A percentile compares a stretch with the other conserved stretches of the same genome.
phyloP scores from a whole-genome alignment of 2,329 filamentous ascomycete species.

The Colletotrichum costaricense region DNA sequence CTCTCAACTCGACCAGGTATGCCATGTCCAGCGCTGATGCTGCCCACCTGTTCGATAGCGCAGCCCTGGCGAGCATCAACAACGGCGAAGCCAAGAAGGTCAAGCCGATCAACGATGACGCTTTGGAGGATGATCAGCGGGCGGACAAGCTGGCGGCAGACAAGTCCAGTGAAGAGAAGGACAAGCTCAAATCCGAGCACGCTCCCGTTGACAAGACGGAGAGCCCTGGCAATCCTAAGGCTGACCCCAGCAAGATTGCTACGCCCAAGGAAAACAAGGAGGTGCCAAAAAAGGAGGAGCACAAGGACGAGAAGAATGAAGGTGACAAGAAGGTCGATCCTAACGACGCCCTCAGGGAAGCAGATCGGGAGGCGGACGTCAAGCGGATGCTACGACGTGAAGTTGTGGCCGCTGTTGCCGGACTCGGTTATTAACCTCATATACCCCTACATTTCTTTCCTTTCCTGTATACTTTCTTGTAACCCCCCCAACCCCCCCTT shows the following conservation, averaged over 20 bases:
- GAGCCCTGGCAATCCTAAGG: slow-evolving; percentile 28
- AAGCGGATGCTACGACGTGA: slow-evolving; percentile 33
- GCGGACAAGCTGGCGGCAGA: slow-evolving; percentile 25
- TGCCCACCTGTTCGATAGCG: slow-evolving; percentile 31
- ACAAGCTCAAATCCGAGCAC: slow-evolving; percentile 26
- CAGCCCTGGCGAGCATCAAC: slow-evolving; percentile 21
- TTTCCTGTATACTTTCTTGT: slow-evolving; percentile 1
- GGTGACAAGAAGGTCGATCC: slow-evolving; percentile 33
- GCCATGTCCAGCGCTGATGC: slow-evolving; percentile 31
- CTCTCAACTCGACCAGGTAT: slow-evolving; percentile 34
- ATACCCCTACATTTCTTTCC: not conserved
- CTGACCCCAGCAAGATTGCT: slow-evolving; percentile 18
- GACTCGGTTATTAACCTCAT: slow-evolving; percentile 28
- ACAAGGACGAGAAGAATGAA: slow-evolving; percentile 18
- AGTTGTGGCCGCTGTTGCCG: slow-evolving; percentile 23
- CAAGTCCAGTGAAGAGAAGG: slow-evolving; percentile 24
- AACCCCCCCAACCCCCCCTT: not conserved
- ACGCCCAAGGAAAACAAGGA: slow-evolving; percentile 8
- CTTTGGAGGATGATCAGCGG: slow-evolving; percentile 32
- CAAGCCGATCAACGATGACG: slow-evolving; percentile 25
- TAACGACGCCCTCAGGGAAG: slow-evolving; percentile 31
- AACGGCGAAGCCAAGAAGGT: slow-evolving; percentile 25
- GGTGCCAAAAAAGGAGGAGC: slow-evolving; percentile 1
- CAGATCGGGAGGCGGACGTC: slow-evolving; percentile 9
- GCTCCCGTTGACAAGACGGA: slow-evolving; percentile 24